Conservation (phyloP, 306 rosid genomes). For the Trifolium dubium region DNA sequence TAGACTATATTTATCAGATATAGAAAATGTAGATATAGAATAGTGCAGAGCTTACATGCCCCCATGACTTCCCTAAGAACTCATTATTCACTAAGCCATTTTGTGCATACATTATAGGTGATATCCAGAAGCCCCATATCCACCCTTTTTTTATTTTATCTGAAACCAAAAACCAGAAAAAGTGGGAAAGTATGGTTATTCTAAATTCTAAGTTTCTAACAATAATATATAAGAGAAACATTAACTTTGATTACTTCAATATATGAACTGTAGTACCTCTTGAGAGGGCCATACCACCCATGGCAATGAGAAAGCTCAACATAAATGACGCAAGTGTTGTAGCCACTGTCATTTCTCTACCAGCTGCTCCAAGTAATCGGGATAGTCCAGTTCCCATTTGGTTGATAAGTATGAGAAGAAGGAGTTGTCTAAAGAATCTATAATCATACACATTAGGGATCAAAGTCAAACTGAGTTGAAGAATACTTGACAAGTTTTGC, state of each 20-base stretch:
- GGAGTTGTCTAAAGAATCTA: slow-evolving; percentile 59
- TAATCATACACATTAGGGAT: slow-evolving; percentile 3
- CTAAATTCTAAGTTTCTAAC: not conserved
- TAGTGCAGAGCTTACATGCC: slow-evolving; percentile 36
- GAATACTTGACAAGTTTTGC: not conserved
- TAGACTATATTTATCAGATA: slow-evolving; percentile 16
- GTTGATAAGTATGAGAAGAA: slow-evolving; percentile 47
- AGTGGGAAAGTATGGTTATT: not conserved
- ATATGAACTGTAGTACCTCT: slow-evolving; percentile 48
- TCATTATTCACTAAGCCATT: slow-evolving; percentile 53
- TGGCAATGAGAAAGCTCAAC: slow-evolving; percentile 42
- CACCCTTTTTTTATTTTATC: slow-evolving; percentile 49
- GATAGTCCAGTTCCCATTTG: slow-evolving; percentile 59
- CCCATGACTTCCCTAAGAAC: slow-evolving; percentile 50
- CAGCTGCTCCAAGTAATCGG: slow-evolving; percentile 54
- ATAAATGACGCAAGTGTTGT: slow-evolving; percentile 46
- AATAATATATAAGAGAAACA: slow-evolving; percentile 5
- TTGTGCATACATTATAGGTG: slow-evolving; percentile 53
- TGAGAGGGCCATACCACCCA: slow-evolving; percentile 59
- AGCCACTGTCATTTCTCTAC: slow-evolving; percentile 55
- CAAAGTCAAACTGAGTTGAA: not conserved
- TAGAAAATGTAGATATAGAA: slow-evolving; percentile 8
- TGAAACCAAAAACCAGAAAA: slow-evolving; percentile 11
- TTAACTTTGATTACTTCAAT: not conserved
- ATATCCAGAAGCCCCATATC: slow-evolving; percentile 54